These are phyloP conservation scores for Verticillium nonalfalfae DNA, from an alignment of 2,329 filamentous ascomycete genomes.

Conservation along the genomic window DNA sequence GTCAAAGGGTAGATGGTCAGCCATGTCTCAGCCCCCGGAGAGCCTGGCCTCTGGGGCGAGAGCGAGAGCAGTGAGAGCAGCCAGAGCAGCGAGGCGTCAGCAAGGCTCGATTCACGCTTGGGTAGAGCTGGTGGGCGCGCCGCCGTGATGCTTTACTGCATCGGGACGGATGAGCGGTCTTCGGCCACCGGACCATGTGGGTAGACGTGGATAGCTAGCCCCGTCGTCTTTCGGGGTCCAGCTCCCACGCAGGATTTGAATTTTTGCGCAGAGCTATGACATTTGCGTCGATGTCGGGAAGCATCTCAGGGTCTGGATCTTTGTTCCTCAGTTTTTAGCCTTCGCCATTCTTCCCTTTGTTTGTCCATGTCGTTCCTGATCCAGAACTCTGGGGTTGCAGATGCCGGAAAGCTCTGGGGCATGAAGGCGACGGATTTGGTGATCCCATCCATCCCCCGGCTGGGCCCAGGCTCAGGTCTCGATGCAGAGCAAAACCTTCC, in stretches of 20 bases:
- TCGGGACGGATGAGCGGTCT: neutral
- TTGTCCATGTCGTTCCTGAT: neutral
- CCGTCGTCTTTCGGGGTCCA: neutral
- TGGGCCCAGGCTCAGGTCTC: neutral
- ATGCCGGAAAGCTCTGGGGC: no score
- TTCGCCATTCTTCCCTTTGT: neutral
- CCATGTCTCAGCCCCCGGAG: neutral
- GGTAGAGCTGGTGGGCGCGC: neutral
- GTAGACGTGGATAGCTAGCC: neutral
- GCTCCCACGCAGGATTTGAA: neutral
- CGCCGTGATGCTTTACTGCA: neutral
- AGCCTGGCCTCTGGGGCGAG: neutral
- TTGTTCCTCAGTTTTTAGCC: neutral
- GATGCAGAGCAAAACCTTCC: neutral
- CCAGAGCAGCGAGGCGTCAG: neutral
- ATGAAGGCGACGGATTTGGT: no score
- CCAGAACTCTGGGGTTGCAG: no score
- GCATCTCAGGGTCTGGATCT: neutral
- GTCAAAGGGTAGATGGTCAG: neutral
- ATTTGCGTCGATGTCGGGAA: no score
- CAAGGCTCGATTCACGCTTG: neutral
- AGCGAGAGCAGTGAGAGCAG: neutral
- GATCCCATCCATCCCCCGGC: neutral
- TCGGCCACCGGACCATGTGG: neutral
- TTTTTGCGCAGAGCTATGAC: neutral